A percentile compares a stretch with the other conserved stretches of the same genome.
These are phyloP conservation scores for Scenedesmus sp. DNA, from an alignment of 163 green algal species.

Conservation along the genomic window DNA sequence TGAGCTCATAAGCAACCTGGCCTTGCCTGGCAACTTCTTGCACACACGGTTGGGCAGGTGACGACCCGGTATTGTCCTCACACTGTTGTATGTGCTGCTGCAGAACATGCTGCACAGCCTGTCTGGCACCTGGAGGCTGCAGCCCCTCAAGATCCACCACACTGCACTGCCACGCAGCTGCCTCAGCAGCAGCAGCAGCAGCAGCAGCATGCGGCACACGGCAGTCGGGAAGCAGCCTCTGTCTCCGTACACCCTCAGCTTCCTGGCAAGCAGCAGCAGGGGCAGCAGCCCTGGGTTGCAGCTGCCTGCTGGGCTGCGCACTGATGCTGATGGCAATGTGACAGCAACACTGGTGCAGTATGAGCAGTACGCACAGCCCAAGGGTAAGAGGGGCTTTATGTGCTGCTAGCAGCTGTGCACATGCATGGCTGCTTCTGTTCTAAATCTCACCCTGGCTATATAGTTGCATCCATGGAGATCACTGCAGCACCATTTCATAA, in stretches of 20 bases:
- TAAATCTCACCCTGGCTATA: too few relatives aligned
- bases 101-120: constrained; percentile 51
- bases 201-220: not conserved
- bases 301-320: not conserved
- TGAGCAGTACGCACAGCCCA: constrained; percentile 44
- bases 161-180: not conserved
- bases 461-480: too few relatives aligned
- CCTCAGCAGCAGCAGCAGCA: constrained; percentile 10
- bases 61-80: not conserved
- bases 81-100: not conserved
- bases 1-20: not conserved
- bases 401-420: too few relatives aligned
- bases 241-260: not conserved
- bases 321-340: constrained; percentile 29
- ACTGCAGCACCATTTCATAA: too few relatives aligned
- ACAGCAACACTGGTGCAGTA: constrained; percentile 30
- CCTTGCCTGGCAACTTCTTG: not conserved
- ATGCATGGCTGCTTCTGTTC: too few relatives aligned
- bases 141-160: constrained; percentile 18
- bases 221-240: constrained; percentile 8
- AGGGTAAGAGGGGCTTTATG: not conserved
- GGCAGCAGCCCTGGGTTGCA: not conserved
- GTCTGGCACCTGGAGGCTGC: constrained; percentile 20
- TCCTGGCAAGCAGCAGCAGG: not conserved
- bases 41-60: not conserved